Evolutionary conservation across 352 stramenopile species (phyloP).

Genomic region (Globisporangium barbulae): DNA sequence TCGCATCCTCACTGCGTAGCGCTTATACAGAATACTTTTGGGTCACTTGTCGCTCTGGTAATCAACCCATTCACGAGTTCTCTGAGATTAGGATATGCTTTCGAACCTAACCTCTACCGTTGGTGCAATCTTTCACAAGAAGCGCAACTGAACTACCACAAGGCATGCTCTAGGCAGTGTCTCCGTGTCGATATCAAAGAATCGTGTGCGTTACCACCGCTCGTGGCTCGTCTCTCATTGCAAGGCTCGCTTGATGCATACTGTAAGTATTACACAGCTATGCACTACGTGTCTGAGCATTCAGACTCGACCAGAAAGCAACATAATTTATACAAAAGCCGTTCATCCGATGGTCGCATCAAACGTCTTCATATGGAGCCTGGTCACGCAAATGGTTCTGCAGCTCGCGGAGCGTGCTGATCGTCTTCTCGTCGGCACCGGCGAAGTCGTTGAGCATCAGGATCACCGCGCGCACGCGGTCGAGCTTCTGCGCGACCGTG

Average conservation of each 20-base stretch:
- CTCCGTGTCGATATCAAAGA: no score
- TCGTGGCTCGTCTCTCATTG: no score
- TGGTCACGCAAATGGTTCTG: slow-evolving; percentile 1
- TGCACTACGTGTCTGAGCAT: background rate
- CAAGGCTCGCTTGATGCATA: no score
- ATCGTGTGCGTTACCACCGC: no score
- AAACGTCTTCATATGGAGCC: background rate
- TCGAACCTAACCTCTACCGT: no score
- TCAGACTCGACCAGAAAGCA: background rate
- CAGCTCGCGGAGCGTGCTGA: background rate
- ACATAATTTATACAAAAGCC: background rate
- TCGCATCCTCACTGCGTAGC: background rate
- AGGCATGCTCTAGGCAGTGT: no score
- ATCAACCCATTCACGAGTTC: background rate
- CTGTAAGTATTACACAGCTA: background rate
- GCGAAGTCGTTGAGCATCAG: slow-evolving; percentile 4
- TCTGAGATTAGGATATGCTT: background rate
- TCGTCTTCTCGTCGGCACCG: background rate
- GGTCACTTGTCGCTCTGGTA: background rate
- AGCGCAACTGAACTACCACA: no score
- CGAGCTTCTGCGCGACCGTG: slow-evolving; percentile 1
- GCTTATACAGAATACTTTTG: background rate
- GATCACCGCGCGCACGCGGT: slow-evolving; percentile 1
- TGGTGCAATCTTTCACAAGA: no score
- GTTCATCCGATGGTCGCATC: background rate